Base-by-base conservation (phyloP, 805 yeast genomes). In the Kluyveromyces nonfermentans region DNA sequence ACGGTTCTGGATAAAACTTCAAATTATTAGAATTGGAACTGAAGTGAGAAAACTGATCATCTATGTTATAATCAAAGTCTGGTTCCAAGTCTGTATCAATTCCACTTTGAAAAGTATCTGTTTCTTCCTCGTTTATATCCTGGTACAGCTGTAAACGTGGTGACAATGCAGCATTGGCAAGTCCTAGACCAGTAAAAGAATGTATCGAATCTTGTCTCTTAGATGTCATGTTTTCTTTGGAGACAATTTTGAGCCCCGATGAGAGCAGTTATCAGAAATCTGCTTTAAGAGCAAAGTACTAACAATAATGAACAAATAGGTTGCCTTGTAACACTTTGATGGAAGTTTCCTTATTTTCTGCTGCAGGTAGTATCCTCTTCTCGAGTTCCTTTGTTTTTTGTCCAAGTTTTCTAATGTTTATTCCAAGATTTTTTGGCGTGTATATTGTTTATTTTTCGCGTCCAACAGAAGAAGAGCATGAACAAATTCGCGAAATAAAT, bases 1-100 rank as follows among this genome's bases (percentile, higher is more conserved):
- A 16, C 7, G 41, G 41, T 38, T 55, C 59, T 2, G 64, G 60
- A 37, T 52, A 57, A 33, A 59, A 59, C 19, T 56, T 53, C 35
- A 59, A 45, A 33, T 55, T 55, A 41, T 58, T 58, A 1, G 57
- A 47, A 19, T 38, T 38, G 25, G 28, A 19, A 17, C 34, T 38
- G 34, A 30, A 38, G 25, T 38, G 41, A n/a, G 41, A 31, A 19
- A 38, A 28, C 21, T 38, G 41, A 28, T 38, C 41, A 18, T 38
- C 19, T 19, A 18, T 18, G n/a, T 38, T 32, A 15, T 28, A 38
- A 19, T 38, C 41, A 7, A 17, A 32, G 33, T 38, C 41, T 7
- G 16, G 20, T 7, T 38, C 41, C 34, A 30, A 17, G 6, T 38
- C 41, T 6, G 22, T 17, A 30, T 38, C 41, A 5, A 38, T n/a